phyloP scores from a whole-genome alignment of 2,329 filamentous ascomycete genomes.

The Cladosporium sp. region DNA sequence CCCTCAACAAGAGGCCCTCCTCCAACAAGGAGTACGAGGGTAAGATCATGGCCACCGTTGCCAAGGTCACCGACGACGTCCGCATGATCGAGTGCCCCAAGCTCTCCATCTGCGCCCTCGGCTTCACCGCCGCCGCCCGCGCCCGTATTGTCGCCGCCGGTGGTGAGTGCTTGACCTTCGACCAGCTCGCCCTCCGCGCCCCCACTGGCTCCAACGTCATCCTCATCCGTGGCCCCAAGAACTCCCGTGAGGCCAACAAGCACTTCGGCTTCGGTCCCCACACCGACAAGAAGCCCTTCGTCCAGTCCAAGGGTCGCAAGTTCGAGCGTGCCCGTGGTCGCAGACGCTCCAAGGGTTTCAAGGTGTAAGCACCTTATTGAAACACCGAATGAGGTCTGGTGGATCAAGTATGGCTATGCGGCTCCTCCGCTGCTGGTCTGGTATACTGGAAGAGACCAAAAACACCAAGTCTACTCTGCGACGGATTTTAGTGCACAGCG shows the following conservation, averaged over 20 bases:
- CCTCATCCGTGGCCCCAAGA: constrained; percentile 96
- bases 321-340: constrained; percentile 99
- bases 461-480: constrained; percentile 1
- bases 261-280: constrained; percentile 99
- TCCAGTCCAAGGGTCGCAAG: constrained; percentile 99
- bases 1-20: constrained; percentile 50
- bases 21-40: constrained; percentile 57
- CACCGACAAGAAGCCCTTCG: constrained; percentile 97
- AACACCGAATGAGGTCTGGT: not conserved
- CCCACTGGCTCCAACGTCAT: constrained; percentile 97
- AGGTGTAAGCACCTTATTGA: constrained; percentile 69
- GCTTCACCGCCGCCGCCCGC: constrained; percentile 93
- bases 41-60: constrained; percentile 88
- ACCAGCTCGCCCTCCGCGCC: constrained; percentile 92
- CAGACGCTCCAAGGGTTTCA: constrained; percentile 98
- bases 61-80: constrained; percentile 97
- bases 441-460: not conserved
- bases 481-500: constrained; percentile 6
- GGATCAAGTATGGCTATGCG: constrained; percentile 1
- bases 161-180: constrained; percentile 91
- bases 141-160: constrained; percentile 90
- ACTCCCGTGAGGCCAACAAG: constrained; percentile 94
- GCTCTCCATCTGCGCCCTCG: constrained; percentile 86
- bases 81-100: constrained; percentile 87
- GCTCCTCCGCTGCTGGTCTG: not conserved